Percentiles rank a stretch among this genome's conserved stretches.
phyloP scores from a whole-genome alignment of 768 basidiomycete genomes.

The Mrakia frigida region DNA sequence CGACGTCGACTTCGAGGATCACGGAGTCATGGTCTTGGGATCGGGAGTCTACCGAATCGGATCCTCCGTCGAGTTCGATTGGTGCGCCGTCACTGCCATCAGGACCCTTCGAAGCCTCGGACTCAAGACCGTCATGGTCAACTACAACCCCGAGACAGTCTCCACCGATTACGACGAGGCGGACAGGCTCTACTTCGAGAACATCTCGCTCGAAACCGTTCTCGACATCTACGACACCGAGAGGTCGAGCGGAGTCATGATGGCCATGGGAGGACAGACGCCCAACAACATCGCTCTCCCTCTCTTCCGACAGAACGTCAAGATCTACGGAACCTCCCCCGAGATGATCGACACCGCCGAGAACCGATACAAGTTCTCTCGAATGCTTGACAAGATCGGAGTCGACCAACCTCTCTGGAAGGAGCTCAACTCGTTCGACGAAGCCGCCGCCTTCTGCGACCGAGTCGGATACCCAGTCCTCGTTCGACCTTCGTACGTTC shows the following conservation, averaged over 20 bases:
- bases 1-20: constrained; percentile 80
- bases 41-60: constrained; percentile 99
- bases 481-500: constrained; percentile 93
- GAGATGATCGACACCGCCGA: constrained; percentile 99
- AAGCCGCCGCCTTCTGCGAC: constrained; percentile 82
- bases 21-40: constrained; percentile 93
- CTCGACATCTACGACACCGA: constrained; percentile 95
- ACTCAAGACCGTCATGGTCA: constrained; percentile 95
- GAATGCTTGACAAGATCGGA: constrained; percentile 92
- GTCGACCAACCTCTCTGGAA: constrained; percentile 98
- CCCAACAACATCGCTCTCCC: constrained; percentile 98
- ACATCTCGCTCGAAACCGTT: constrained; percentile 92
- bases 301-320: constrained; percentile 93
- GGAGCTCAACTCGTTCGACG: constrained; percentile 85
- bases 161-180: constrained; percentile 99
- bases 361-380: constrained; percentile 99
- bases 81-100: constrained; percentile 98
- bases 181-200: constrained; percentile 96
- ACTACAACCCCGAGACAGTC: constrained; percentile 99
- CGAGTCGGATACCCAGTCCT: constrained; percentile 93
- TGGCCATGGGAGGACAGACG: constrained; percentile 98
- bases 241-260: constrained; percentile 78
- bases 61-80: constrained; percentile 98
- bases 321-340: constrained; percentile 96
- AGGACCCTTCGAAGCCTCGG: constrained; percentile 92